Conservation (phyloP, 352 stramenopile genomes). For the Pythium oligandrum region DNA sequence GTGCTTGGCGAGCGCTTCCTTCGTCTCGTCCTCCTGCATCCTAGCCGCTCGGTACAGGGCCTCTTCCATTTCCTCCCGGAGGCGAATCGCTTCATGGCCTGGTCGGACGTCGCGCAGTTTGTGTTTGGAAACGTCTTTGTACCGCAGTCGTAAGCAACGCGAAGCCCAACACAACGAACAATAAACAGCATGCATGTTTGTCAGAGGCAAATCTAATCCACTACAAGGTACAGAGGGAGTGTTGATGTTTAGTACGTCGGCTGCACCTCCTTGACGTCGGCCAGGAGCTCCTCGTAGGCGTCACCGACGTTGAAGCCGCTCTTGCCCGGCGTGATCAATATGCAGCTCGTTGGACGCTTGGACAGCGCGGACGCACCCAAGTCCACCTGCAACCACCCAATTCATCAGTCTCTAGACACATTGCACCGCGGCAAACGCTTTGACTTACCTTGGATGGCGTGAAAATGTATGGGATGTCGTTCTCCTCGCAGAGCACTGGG, state of each 20-base stretch:
- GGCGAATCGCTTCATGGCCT: constrained; percentile 28
- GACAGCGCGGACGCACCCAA: constrained; percentile 95
- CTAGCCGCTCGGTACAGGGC: constrained; percentile 61
- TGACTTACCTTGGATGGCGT: constrained; percentile 90
- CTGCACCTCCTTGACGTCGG: constrained; percentile 87
- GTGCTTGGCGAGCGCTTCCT: constrained; percentile 60
- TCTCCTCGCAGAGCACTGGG: constrained; percentile 97
- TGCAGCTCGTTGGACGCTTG: constrained; percentile 98
- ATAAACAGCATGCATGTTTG: not conserved
- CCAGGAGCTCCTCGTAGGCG: constrained; percentile 87
- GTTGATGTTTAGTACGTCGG: constrained; percentile 66
- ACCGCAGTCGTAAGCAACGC: constrained; percentile 1
- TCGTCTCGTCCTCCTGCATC: constrained; percentile 70
- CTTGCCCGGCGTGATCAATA: constrained; percentile 95
- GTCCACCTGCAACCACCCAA: constrained; percentile 44
- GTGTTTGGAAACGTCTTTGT: constrained; percentile 64
- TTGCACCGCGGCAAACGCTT: not conserved
- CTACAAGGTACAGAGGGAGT: constrained; percentile 1
- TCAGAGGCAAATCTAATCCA: too few relatives aligned
- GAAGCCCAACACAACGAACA: constrained; percentile 1
- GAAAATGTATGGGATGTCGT: constrained; percentile 98
- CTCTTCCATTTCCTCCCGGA: constrained; percentile 71
- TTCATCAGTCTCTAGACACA: not conserved
- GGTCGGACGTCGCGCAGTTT: constrained; percentile 53
- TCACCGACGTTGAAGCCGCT: constrained; percentile 87